phyloP scores from a whole-genome alignment of 495 filamentous ascomycete genomes.

The Podospora tetraspora region DNA sequence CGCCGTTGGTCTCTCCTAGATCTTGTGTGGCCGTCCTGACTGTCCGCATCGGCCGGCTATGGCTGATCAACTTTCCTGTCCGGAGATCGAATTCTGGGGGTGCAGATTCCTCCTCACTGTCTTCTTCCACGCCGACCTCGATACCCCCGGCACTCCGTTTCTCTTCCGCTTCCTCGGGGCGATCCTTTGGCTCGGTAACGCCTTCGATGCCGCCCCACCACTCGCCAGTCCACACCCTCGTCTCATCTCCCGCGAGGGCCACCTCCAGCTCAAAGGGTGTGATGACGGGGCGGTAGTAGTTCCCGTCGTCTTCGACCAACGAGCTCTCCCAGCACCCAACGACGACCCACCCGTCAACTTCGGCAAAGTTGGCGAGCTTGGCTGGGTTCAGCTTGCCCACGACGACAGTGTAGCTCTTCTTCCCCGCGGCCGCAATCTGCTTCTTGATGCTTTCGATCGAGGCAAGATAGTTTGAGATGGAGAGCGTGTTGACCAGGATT shows the following conservation, averaged over 20 bases:
- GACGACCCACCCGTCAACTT: conserved; percentile 94
- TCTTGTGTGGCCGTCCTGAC: conserved; percentile 4
- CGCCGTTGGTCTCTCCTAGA: conserved; percentile 17
- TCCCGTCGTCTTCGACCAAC: conserved; percentile 73
- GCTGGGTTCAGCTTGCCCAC: conserved; percentile 94
- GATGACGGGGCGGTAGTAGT: conserved; percentile 76
- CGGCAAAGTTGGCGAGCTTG: conserved; percentile 93
- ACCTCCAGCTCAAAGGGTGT: conserved; percentile 88
- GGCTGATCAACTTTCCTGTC: conserved; percentile 78
- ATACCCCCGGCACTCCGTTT: conserved; percentile 1
- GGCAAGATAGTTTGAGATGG: conserved; percentile 80
- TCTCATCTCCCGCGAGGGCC: conserved; percentile 61
- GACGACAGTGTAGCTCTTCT: conserved; percentile 93
- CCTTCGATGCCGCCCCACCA: conserved; percentile 72
- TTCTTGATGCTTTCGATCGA: conserved; percentile 66
- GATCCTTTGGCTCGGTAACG: conserved; percentile 24
- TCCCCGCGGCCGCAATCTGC: conserved; percentile 68
- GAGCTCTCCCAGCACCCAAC: conserved; percentile 98
- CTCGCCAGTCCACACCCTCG: conserved; percentile 68
- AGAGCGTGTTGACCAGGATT: conserved; percentile 91
- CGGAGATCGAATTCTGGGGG: conserved; percentile 91
- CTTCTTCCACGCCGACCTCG: conserved; percentile 12
- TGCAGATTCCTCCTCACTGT: conserved; percentile 43
- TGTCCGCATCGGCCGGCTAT: conserved; percentile 69
- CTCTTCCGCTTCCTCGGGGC: not conserved